phyloP scores from a whole-genome alignment of 306 rosid genomes.

The Rosa persica region DNA sequence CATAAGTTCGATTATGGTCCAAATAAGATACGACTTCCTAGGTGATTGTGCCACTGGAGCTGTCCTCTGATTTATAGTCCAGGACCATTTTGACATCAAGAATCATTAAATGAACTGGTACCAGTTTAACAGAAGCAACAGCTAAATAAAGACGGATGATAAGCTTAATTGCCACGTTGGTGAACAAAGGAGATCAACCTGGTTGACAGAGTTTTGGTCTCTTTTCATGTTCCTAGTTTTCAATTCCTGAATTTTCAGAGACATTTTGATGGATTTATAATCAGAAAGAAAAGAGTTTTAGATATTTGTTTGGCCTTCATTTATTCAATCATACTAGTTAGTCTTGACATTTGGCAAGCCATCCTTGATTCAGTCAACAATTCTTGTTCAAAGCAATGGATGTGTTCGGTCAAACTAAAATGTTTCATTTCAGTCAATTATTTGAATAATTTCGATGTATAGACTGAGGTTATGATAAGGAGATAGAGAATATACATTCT shows the following conservation, averaged over 20 bases:
- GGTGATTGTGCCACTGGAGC: not conserved
- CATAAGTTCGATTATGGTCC: not conserved
- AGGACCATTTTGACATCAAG: not conserved
- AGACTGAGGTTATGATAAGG: not conserved
- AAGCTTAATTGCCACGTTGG: not conserved
- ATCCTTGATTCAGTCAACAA: not conserved
- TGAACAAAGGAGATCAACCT: not conserved
- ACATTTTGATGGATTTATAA: not conserved
- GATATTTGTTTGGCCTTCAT: not conserved
- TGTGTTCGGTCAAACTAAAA: not conserved
- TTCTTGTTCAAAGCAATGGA: not conserved
- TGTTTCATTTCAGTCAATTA: not conserved
- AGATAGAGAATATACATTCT: not conserved
- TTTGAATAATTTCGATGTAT: not conserved
- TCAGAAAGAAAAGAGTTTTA: not conserved
- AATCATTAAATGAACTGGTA: not conserved
- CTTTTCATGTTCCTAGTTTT: not conserved
- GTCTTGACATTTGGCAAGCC: not conserved
- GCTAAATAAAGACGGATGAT: not conserved
- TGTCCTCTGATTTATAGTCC: not conserved
- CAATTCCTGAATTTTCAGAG: not conserved
- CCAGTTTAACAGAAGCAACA: not conserved
- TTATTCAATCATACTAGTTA: not conserved
- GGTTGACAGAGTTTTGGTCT: not conserved
- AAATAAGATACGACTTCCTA: not conserved